These are phyloP conservation scores for Amborella trichopoda DNA, from an alignment of 164 flowering plant genomes.

Conservation along the genomic window DNA sequence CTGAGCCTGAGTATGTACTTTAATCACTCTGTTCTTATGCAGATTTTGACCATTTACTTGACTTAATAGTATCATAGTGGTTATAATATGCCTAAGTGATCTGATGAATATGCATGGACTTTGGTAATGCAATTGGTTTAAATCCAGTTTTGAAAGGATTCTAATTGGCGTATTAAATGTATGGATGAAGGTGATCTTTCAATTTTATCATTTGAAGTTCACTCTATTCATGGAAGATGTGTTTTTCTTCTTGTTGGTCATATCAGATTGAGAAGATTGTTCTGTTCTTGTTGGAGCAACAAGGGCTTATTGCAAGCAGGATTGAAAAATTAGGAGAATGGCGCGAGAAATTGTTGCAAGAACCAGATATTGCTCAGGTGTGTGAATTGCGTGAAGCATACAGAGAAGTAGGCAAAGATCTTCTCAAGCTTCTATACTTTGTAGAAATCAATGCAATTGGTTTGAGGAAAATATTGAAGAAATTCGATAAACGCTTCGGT, in stretches of 20 bases:
- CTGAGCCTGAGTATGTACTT: too few relatives aligned
- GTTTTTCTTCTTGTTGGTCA: constrained; percentile 6
- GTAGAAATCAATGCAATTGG: constrained; percentile 79
- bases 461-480: constrained; percentile 65
- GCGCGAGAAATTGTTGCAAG: constrained; percentile 23
- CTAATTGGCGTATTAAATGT: too few relatives aligned
- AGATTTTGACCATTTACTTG: too few relatives aligned
- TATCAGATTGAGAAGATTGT: constrained; percentile 73
- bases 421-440: constrained; percentile 55
- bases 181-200: too few relatives aligned
- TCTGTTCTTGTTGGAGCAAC: constrained; percentile 63
- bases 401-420: constrained; percentile 55
- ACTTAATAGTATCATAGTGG: too few relatives aligned
- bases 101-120: too few relatives aligned
- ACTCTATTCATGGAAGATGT: background rate
- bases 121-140: too few relatives aligned
- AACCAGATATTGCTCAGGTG: constrained; percentile 19
- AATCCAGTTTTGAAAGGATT: too few relatives aligned
- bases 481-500: constrained; percentile 74
- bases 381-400: constrained; percentile 47
- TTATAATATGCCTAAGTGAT: too few relatives aligned
- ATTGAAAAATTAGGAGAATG: constrained; percentile 32
- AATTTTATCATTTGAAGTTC: too few relatives aligned
- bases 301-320: constrained; percentile 64
- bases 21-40: too few relatives aligned